phyloP scores from a whole-genome alignment of 1,284 basidiomycete genomes.

The Cystobasidiaceae sp. region DNA sequence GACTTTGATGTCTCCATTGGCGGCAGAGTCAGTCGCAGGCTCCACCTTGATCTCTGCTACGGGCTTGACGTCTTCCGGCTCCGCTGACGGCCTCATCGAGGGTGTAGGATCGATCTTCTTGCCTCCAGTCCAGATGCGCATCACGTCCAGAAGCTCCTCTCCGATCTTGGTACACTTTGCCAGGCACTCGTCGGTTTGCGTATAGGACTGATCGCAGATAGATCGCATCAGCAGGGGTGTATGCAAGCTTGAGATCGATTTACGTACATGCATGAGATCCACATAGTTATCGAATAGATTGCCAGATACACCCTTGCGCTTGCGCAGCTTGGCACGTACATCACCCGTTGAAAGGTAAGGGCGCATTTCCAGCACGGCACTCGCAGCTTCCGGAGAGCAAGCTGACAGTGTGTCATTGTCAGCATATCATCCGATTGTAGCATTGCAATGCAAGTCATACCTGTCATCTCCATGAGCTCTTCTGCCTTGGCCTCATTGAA shows the following conservation, averaged over 20 bases:
- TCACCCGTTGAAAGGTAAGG: slow-evolving; percentile 77
- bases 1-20: slow-evolving; percentile 36
- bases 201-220: slow-evolving; percentile 61
- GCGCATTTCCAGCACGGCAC: slow-evolving; percentile 69
- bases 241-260: not conserved
- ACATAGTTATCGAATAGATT: slow-evolving; percentile 86
- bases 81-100: slow-evolving; percentile 27
- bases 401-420: slow-evolving; percentile 52
- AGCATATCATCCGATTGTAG: not conserved
- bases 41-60: slow-evolving; percentile 12
- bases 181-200: slow-evolving; percentile 82
- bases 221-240: not conserved
- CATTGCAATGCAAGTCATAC: slow-evolving; percentile 51
- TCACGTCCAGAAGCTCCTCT: slow-evolving; percentile 55
- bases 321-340: slow-evolving; percentile 68
- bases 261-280: slow-evolving; percentile 65
- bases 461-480: slow-evolving; percentile 80
- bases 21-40: not conserved
- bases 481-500: slow-evolving; percentile 73
- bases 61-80: slow-evolving; percentile 25
- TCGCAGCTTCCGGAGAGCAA: slow-evolving; percentile 75
- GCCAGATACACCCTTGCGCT: slow-evolving; percentile 86
- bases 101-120: slow-evolving; percentile 39
- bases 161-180: slow-evolving; percentile 84
- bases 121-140: slow-evolving; percentile 68